Percentiles rank a stretch among this genome's conserved stretches.
phyloP scores from a whole-genome alignment of 2,329 filamentous ascomycete species.

The Plenodomus tracheiphilus region DNA sequence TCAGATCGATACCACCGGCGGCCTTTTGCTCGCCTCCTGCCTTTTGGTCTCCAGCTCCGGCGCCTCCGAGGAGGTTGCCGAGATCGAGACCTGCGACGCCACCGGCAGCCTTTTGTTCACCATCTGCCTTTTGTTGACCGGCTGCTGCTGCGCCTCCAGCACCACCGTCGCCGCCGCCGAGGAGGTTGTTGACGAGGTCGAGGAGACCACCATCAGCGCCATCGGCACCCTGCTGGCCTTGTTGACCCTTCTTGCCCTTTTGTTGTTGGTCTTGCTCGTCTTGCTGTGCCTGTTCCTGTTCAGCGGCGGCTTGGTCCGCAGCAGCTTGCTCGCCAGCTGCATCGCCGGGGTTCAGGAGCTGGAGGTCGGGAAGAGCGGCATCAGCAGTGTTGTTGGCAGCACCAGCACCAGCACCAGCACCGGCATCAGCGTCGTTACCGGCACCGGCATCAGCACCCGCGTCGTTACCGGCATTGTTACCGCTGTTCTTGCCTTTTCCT shows the following conservation, averaged over 20 bases:
- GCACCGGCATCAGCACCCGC: neutral
- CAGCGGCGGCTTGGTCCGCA: neutral
- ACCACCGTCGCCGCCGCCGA: neutral
- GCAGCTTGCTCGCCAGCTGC: too few relatives aligned
- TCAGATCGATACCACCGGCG: conserved; percentile 6
- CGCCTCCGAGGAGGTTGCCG: neutral
- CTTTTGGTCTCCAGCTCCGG: neutral
- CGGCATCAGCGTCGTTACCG: conserved; percentile 3
- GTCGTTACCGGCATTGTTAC: neutral
- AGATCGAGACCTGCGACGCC: neutral
- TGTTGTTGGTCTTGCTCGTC: neutral
- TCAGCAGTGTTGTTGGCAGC: conserved; percentile 1
- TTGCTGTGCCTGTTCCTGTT: too few relatives aligned
- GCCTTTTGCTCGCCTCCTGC: conserved; percentile 2
- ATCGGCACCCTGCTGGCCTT: neutral
- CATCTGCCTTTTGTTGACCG: too few relatives aligned
- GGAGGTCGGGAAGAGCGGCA: neutral
- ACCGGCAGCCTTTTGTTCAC: too few relatives aligned
- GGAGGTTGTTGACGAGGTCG: neutral
- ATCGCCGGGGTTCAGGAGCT: neutral
- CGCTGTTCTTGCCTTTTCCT: conserved; percentile 1
- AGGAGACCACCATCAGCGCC: neutral
- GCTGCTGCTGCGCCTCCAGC: too few relatives aligned
- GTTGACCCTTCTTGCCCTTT: neutral
- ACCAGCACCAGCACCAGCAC: conserved; percentile 6